Evolutionary conservation across 306 rosid species (phyloP), one percentile per base, ranked within the genome.

Genomic region (Benincasa hispida): DNA sequence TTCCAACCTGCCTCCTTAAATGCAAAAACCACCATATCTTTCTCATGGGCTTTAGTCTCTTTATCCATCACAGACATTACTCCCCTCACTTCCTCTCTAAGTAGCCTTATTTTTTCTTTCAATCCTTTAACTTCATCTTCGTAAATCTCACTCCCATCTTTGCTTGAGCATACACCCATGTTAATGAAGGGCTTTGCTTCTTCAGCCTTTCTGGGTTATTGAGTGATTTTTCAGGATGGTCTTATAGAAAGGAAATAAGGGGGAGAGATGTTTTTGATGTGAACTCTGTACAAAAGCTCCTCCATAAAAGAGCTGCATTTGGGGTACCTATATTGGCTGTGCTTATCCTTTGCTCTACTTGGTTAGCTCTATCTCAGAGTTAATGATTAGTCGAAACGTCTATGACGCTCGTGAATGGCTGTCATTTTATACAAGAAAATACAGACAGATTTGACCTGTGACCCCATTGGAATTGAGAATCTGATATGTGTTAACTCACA

Each of bases 1-100:
- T 84, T 94, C 99, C 98, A 92, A 83, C 88, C 96, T 13, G 91
- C 91, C 59, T 92, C 97, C 82, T 89, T 92, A 30, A 89, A 90
- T 24, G 90, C 84, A 42, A 83, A 84, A 37, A 86, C 84, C 96
- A 92, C 80, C 89, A 87, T 88, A 35, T 92, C 98, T 11, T 85
- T 86, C 85, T 93, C 96, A 69, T 87, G 87, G 30, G 79, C 74
- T 55, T 81, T 85, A 2, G 61, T 78, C 84, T 85, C 91, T 41
- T 88, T 83, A 75, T 88, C 92, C 76, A 88, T 90, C 87, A 84
- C 94, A 58, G 41, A 76, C 84, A 85, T 66, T 70, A 89, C 82
- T 86, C 84, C 91, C 81, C 65, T 87, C 70, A 84, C 82, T 59
- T 92, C 93, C 78, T 87, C 94, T 39, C 84, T 88, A 6, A 90